Percentiles rank a stretch among this genome's conserved stretches.
Conservation (phyloP, 768 basidiomycete species). For the Albatrellus ellisii region DNA sequence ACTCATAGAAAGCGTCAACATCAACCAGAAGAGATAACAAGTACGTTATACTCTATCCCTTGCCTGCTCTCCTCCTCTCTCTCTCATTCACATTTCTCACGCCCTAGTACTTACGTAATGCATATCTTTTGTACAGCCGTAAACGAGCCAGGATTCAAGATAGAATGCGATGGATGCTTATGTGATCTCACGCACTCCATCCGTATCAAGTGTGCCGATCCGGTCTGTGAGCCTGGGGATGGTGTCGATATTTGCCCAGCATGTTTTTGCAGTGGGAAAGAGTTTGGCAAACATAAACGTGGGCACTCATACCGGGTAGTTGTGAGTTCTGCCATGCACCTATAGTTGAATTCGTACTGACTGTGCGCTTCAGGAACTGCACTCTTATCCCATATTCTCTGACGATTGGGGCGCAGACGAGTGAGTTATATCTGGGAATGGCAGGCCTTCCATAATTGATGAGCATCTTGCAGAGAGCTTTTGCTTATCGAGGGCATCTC, state of each 20-base stretch:
- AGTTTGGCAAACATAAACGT: slow-evolving; percentile 75
- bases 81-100: slow-evolving; percentile 17
- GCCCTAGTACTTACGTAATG: slow-evolving; percentile 18
- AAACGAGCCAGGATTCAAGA: slow-evolving; percentile 72
- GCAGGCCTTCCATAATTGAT: slow-evolving; percentile 2
- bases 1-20: slow-evolving; percentile 55
- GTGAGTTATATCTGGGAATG: slow-evolving; percentile 30
- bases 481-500: slow-evolving; percentile 81
- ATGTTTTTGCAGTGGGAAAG: slow-evolving; percentile 89
- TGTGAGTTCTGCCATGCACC: too few species aligned
- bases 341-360: slow-evolving; percentile 8
- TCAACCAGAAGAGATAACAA: slow-evolving; percentile 51
- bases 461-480: slow-evolving; percentile 51
- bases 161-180: slow-evolving; percentile 72
- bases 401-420: slow-evolving; percentile 98
- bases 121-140: slow-evolving; percentile 32
- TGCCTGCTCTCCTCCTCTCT: slow-evolving; percentile 11
- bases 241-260: slow-evolving; percentile 89
- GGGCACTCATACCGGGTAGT: slow-evolving; percentile 88
- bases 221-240: slow-evolving; percentile 53
- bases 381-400: slow-evolving; percentile 91
- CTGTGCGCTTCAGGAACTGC: slow-evolving; percentile 54
- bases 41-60: slow-evolving; percentile 24
- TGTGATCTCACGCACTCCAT: slow-evolving; percentile 93
- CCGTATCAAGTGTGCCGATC: slow-evolving; percentile 90